Evolutionary conservation across 192 early-diverging fungal genomes (phyloP).

Genomic region (Radiomyces spectabilis): DNA sequence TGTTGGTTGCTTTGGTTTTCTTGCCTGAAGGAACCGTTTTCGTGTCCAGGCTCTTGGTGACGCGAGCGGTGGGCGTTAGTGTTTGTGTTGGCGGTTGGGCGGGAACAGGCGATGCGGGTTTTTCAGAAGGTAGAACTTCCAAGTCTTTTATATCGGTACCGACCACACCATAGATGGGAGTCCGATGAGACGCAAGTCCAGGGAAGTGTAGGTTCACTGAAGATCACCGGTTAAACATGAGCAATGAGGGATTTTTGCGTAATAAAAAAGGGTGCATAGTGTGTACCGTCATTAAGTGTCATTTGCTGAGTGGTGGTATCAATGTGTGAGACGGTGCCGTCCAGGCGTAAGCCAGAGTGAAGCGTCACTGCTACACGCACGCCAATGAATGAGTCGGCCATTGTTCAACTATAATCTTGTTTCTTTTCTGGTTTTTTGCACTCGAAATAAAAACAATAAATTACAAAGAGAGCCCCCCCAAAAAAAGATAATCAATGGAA

Average conservation of each 20-base stretch:
- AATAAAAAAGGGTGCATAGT: background rate
- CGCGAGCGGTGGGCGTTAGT: background rate
- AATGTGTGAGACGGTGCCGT: constrained; percentile 54
- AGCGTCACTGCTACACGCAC: constrained; percentile 44
- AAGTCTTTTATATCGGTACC: constrained; percentile 62
- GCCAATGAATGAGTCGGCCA: constrained; percentile 52
- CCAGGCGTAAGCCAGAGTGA: constrained; percentile 39
- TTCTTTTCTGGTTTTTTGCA: constrained; percentile 2
- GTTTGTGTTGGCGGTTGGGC: constrained; percentile 4
- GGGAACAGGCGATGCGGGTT: constrained; percentile 1
- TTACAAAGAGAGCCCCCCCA: too few relatives aligned
- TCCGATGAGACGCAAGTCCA: constrained; percentile 24
- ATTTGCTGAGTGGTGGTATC: constrained; percentile 52
- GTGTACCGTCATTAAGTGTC: constrained; percentile 51
- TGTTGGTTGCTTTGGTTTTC: too few relatives aligned
- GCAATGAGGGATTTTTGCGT: background rate
- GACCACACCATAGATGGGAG: constrained; percentile 43
- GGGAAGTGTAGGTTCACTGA: constrained; percentile 17
- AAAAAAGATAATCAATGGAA: background rate
- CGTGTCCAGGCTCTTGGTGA: too few relatives aligned
- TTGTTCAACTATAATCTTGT: constrained; percentile 6
- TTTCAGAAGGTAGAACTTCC: constrained; percentile 33
- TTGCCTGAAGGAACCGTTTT: too few relatives aligned
- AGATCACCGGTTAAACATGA: background rate
- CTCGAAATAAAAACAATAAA: background rate